Conservation (phyloP, 345 rosid species). For the Geranium brycei region DNA sequence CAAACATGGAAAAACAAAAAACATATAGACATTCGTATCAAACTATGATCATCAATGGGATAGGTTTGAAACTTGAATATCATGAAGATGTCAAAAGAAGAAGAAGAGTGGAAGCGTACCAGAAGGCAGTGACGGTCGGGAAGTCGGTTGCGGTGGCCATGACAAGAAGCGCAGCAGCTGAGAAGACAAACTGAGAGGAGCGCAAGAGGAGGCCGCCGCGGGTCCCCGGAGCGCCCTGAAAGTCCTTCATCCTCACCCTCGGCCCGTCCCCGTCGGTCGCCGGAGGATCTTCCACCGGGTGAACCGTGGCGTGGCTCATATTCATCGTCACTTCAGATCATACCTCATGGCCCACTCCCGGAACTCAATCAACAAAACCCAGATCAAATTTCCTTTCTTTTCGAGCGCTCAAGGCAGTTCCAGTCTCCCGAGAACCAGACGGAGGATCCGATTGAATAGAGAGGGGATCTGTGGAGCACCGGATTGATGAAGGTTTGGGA, state of each 20-base stretch:
- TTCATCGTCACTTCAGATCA: conserved; percentile 44
- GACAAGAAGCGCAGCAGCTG: conserved; percentile 42
- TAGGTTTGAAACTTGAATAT: neutral
- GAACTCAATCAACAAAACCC: too few relatives aligned
- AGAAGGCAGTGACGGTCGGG: conserved; percentile 59
- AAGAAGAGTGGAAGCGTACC: conserved; percentile 19
- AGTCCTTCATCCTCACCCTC: conserved; percentile 54
- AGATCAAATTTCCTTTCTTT: too few relatives aligned
- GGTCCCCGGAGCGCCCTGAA: conserved; percentile 68
- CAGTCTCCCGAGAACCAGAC: too few relatives aligned
- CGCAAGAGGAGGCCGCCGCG: conserved; percentile 52
- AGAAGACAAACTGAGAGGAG: conserved; percentile 44
- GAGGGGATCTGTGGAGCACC: too few relatives aligned
- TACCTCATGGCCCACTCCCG: conserved; percentile 18
- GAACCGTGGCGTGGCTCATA: conserved; percentile 73
- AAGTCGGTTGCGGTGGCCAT: conserved; percentile 66
- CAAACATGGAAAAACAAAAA: too few relatives aligned
- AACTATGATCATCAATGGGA: too few relatives aligned
- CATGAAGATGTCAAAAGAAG: neutral
- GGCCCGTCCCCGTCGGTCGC: conserved; percentile 30
- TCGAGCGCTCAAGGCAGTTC: neutral
- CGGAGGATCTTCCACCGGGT: conserved; percentile 60
- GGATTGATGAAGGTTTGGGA: too few relatives aligned
- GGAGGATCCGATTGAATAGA: too few relatives aligned
- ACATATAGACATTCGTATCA: too few relatives aligned